Evolutionary conservation across 208 protist species (phyloP), one percentile per base, ranked within the genome.

Genomic region (Leishmania arabica): DNA sequence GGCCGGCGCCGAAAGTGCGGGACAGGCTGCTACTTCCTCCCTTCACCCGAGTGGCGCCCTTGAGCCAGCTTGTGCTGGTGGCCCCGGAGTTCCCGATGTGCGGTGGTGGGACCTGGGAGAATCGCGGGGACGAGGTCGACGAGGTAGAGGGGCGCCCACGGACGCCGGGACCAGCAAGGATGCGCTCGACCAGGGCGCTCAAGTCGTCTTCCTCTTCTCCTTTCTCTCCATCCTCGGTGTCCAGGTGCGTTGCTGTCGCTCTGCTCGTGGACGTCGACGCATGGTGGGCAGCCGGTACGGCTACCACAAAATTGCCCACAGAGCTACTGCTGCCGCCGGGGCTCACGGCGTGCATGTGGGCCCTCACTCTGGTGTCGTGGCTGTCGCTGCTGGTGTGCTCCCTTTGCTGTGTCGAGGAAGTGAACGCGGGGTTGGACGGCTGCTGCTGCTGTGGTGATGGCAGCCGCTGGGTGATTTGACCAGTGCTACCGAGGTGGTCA

Each of bases 111-210:
- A 40, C 31, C n/a, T 40, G 19, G 73, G 51, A 60, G 24, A 17
- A 27, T 53, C 24, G 17, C 42, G 53, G 47, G 17, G 73, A 42
- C 40, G 51, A 66, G 73, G 27, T 51, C 3, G 19, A 56, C 11
- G 31, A 34, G 34, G n/a, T 21, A 37, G 64, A 34, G 31, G 49
- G 62, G 47, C 7, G 51, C 51, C 9, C 62, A 24, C 19, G 60
- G 37, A 21, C 0, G 2, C 34, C 74, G 37, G 31, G 45, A 5
- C 81, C 82, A 19, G 82, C 77, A 37, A 85, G 82, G n/a, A 85
- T 85, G 76, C 77, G 82, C 64, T 88, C 74, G 34, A 78, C 81
- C 1, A 78, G 42, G 21, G 73, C 60, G 37, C 71, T 79, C 40
- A 78, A 37, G 51, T 79, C 72, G 8, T 84, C 80, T 19, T 83